phyloP scores from a whole-genome alignment of 805 yeast species.

The Candida caryicola region DNA sequence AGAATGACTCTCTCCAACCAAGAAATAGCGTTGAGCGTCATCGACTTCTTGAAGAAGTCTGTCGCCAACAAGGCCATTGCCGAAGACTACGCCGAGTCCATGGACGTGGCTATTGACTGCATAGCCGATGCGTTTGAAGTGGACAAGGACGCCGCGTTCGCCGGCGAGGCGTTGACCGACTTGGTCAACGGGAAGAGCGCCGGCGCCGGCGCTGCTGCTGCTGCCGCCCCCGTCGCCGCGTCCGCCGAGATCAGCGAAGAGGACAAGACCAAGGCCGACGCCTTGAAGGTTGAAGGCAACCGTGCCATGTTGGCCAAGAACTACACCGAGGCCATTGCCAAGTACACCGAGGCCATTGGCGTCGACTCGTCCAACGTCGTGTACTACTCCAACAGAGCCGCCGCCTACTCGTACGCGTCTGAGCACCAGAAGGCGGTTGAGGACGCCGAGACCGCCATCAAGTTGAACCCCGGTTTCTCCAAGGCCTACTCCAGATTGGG shows the following conservation, averaged over 20 bases:
- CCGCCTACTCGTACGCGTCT: slow-evolving; percentile 81
- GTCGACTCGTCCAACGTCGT: slow-evolving; percentile 73
- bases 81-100: slow-evolving; percentile 80
- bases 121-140: slow-evolving; percentile 82
- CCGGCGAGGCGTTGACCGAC: slow-evolving; percentile 47
- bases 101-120: slow-evolving; percentile 93
- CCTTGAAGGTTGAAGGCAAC: slow-evolving; percentile 83
- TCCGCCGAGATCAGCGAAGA: slow-evolving; percentile 44
- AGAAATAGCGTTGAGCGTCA: slow-evolving; percentile 70
- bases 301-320: slow-evolving; percentile 78
- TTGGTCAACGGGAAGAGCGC: slow-evolving; percentile 29
- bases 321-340: slow-evolving; percentile 65
- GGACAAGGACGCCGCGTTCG: slow-evolving; percentile 50
- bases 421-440: slow-evolving; percentile 73
- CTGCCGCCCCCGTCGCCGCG: slow-evolving; percentile 25
- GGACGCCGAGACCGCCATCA: slow-evolving; percentile 83
- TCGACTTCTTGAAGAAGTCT: slow-evolving; percentile 62
- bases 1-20: slow-evolving; percentile 43
- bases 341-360: slow-evolving; percentile 78
- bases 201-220: slow-evolving; percentile 12
- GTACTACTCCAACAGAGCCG: slow-evolving; percentile 91
- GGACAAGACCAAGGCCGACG: slow-evolving; percentile 72
- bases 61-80: slow-evolving; percentile 61
- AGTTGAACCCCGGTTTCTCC: slow-evolving; percentile 73
- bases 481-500: slow-evolving; percentile 96